Evolutionary conservation across 495 filamentous ascomycete genomes (phyloP), one percentile per base, ranked within the genome.

Genomic region (Daldinia vernicosa): DNA sequence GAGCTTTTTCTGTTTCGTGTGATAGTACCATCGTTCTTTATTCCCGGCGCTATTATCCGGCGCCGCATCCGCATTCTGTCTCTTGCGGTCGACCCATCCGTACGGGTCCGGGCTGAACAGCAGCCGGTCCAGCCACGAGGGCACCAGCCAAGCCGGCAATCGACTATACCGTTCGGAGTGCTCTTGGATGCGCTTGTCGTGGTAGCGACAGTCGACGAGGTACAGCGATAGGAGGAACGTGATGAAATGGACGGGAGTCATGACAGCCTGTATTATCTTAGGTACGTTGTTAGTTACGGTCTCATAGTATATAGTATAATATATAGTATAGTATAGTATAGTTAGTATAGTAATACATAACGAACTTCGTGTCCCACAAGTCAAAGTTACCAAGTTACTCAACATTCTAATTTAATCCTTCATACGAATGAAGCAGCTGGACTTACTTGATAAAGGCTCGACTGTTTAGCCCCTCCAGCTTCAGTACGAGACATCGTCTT

Each of bases 191-290:
- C 82, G 80, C 12, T 63, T 74, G 22, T 72, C 73, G 9, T 77
- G 75, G 74, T 85, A 78, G n/a, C 76, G 77, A 17, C 77, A 68
- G 76, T 86, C 84, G 60, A 88, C 75, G 6, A 86, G 64, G 64
- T 77, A 76, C 35, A 88, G 81, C 14, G 85, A 86, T 59, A 87
- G 22, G 68, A 88, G 53, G 78, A 88, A 88, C 17, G 83, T 78
- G 59, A 85, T 59, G 74, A 88, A 80, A 56, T 82, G 76, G 17
- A 86, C 52, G 1, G 85, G 85, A 3, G 84, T 82, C 70, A 85
- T 81, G 56, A 87, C 53, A 6, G 82, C 7, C 83, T 85, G 54
- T 26, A 17, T 27, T 27, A 8, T n/a, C 45, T 12, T 22, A 11
- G 0, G 32, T 24, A 67, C 60, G 12, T 26, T 63, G 43, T 72